phyloP scores from a whole-genome alignment of 805 yeast species.

The Hagleromyces aurorensis region DNA sequence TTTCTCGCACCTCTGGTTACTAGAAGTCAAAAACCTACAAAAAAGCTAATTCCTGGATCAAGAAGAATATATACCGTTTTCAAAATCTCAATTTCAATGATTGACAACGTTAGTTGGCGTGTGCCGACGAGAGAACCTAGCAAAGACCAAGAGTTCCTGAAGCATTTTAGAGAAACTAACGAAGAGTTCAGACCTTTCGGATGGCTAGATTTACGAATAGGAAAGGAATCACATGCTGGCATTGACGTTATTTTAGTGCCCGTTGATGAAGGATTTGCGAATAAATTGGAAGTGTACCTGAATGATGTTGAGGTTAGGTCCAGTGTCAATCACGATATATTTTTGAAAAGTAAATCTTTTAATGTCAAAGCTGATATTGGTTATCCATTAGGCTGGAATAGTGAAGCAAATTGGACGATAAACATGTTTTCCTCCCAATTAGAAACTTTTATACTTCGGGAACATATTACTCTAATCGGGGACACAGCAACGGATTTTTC shows the following conservation, averaged over 20 bases:
- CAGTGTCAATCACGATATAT: constrained; percentile 81
- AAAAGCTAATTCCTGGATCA: constrained; percentile 40
- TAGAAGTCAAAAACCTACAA: constrained; percentile 43
- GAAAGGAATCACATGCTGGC: constrained; percentile 43
- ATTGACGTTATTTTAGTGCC: constrained; percentile 46
- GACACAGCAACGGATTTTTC: constrained; percentile 74
- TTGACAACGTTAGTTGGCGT: constrained; percentile 61
- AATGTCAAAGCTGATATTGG: constrained; percentile 48
- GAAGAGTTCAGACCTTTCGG: constrained; percentile 64
- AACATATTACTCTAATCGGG: constrained; percentile 65
- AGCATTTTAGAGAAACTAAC: constrained; percentile 27
- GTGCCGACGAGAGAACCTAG: constrained; percentile 81
- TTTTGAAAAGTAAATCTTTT: constrained; percentile 57
- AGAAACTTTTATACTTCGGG: constrained; percentile 63
- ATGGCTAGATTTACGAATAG: constrained; percentile 74
- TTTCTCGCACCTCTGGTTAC: constrained; percentile 62
- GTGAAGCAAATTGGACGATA: constrained; percentile 61
- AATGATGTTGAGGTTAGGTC: constrained; percentile 58
- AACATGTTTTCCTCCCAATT: constrained; percentile 43
- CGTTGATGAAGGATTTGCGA: constrained; percentile 47
- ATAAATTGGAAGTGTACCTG: constrained; percentile 40
- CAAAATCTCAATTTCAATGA: constrained; percentile 44
- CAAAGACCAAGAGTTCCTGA: constrained; percentile 49
- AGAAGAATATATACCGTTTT: constrained; percentile 51
- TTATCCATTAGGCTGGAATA: constrained; percentile 81